Evolutionary conservation across 306 rosid species (phyloP), one percentile per base, ranked within the genome.

Genomic region (Hippophae gyantsensis): DNA sequence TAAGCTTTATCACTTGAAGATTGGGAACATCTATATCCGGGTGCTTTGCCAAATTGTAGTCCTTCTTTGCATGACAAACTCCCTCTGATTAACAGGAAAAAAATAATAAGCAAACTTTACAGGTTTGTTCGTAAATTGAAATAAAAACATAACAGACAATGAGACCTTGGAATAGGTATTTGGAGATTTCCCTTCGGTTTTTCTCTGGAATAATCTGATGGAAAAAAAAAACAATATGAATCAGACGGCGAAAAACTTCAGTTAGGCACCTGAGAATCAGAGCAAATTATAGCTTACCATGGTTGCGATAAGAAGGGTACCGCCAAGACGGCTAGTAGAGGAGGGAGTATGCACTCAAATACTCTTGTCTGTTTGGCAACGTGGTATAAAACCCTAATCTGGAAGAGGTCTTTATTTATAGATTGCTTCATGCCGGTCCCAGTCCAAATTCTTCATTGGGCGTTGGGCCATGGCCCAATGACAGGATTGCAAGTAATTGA

Each of bases 21-120:
- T 88, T 92, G 0, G 95, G 96, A 38, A 87, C 99, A 55, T 92
- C 99, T n/a, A 92, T 92, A 2, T 92, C 96, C 0, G 86, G 93
- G 66, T 92, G 96, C 74, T 88, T 85, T 0, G 96, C 83, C 58
- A 92, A 61, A 62, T 87, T 92, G 66, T 3, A 92, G 59, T 92
- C 96, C 70, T 87, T 77, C 76, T 81, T 77, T 8, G 82, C 82
- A 55, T 13, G 77, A 71, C 86, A 81, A 25, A 81, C 86, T 18
- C 85, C 85, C 82, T 76, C 82, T 72, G 68, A 13, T 49, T 6
- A 13, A 12, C 6, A 49, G 11, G 7, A 48, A 13, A 1, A 14
- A 7, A 12, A 7, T 13, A 5, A 13, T 13, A 4, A 32, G 50
- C 7, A 47, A 47, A 47, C 12, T 10, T 13, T 12, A 5, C 18